These are phyloP conservation scores for Dothistroma septosporum DNA, from an alignment of 2,329 filamentous ascomycete genomes.

Conservation along the genomic window DNA sequence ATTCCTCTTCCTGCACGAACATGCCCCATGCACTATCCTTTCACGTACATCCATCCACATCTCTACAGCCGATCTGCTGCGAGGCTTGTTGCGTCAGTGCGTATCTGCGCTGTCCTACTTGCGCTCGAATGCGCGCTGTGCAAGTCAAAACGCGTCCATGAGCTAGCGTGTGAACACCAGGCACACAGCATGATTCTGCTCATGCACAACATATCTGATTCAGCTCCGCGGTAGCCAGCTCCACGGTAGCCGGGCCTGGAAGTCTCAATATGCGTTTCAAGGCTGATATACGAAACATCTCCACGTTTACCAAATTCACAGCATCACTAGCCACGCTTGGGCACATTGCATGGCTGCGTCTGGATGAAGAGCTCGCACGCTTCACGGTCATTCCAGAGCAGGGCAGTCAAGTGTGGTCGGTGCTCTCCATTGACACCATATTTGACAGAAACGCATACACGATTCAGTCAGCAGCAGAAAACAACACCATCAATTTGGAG, in stretches of 20 bases:
- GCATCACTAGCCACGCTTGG: slow-evolving; percentile 63
- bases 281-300: slow-evolving; percentile 34
- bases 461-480: slow-evolving; percentile 74
- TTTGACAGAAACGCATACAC: slow-evolving; percentile 69
- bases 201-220: neutral
- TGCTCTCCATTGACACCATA: slow-evolving; percentile 61
- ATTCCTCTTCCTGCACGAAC: neutral
- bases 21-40: neutral
- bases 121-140: neutral
- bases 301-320: slow-evolving; percentile 50
- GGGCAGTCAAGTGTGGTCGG: slow-evolving; percentile 84
- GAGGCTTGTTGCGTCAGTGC: too few species aligned
- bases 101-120: neutral
- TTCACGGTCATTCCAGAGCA: slow-evolving; percentile 95
- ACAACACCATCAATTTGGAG: slow-evolving; percentile 94
- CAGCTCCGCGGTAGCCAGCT: neutral
- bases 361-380: slow-evolving; percentile 80
- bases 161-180: slow-evolving; percentile 34
- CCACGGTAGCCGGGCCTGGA: neutral
- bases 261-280: slow-evolving; percentile 28
- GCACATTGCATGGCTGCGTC: slow-evolving; percentile 83
- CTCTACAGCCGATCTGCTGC: too few species aligned
- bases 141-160: neutral
- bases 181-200: neutral
- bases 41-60: neutral